Conservation (phyloP, 2,329 filamentous ascomycete genomes). For the Fusarium musae region DNA sequence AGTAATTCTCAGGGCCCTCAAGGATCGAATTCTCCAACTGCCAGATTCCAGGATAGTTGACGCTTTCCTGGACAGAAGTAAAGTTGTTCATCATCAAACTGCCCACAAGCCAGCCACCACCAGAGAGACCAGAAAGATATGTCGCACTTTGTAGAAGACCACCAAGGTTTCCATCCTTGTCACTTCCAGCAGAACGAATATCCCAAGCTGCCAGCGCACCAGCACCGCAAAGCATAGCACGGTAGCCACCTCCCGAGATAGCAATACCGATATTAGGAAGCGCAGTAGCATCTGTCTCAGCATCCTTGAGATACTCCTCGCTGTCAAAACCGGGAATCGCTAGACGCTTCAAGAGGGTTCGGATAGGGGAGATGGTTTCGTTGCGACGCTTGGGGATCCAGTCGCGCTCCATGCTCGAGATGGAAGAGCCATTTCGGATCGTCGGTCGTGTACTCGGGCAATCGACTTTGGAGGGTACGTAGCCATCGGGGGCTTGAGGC, state of each 20-base stretch:
- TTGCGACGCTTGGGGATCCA: conserved; percentile 80
- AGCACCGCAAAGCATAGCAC: conserved; percentile 86
- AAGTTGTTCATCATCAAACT: conserved; percentile 88
- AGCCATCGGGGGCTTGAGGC: conserved; percentile 61
- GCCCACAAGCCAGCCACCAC: conserved; percentile 87
- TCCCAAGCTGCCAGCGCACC: conserved; percentile 85
- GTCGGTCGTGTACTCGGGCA: conserved; percentile 78
- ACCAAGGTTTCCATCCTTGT: conserved; percentile 72
- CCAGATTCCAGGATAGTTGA: conserved; percentile 53
- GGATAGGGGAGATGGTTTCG: conserved; percentile 80
- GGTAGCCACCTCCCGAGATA: conserved; percentile 85
- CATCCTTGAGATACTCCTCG: conserved; percentile 70
- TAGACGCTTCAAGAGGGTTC: conserved; percentile 75
- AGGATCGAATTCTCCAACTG: conserved; percentile 56
- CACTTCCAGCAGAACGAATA: conserved; percentile 66
- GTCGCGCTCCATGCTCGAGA: conserved; percentile 76
- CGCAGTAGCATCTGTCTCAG: conserved; percentile 46
- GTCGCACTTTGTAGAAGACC: conserved; percentile 84
- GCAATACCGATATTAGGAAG: conserved; percentile 76
- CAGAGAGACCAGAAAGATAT: conserved; percentile 83
- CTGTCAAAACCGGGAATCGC: conserved; percentile 84
- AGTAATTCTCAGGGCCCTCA: conserved; percentile 52
- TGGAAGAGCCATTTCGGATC: conserved; percentile 68
- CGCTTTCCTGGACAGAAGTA: conserved; percentile 62
- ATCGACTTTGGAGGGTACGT: conserved; percentile 73